These are phyloP conservation scores for Ramalina peruviana DNA, from an alignment of 495 filamentous ascomycete genomes.

Conservation along the genomic window DNA sequence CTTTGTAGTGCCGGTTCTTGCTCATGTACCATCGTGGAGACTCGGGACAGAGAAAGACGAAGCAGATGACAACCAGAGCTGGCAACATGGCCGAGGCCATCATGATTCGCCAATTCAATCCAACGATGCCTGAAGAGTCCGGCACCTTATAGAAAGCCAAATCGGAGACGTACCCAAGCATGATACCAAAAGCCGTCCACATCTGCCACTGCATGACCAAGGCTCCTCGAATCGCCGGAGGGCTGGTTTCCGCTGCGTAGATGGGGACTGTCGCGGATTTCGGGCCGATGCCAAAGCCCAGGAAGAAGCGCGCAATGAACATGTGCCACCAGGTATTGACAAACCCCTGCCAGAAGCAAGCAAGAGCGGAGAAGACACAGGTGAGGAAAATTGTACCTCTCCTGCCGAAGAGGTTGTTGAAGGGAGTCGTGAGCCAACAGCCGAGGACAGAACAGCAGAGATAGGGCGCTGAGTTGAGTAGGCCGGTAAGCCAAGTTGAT, in stretches of 20 bases:
- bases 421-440: conserved; percentile 72
- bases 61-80: conserved; percentile 51
- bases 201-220: conserved; percentile 76
- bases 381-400: conserved; percentile 75
- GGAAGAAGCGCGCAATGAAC: conserved; percentile 55
- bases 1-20: conserved; percentile 48
- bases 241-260: conserved; percentile 65
- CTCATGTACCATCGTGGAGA: conserved; percentile 69
- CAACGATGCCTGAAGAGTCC: conserved; percentile 38
- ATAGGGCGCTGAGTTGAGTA: conserved; percentile 57
- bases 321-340: conserved; percentile 62
- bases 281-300: conserved; percentile 68
- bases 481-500: conserved; percentile 41
- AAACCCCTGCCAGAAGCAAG: conserved; percentile 69
- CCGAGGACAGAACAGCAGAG: conserved; percentile 63
- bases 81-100: conserved; percentile 67
- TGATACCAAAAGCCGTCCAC: conserved; percentile 77
- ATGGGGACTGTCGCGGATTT: conserved; percentile 70
- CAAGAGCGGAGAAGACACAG: conserved; percentile 48
- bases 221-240: conserved; percentile 60
- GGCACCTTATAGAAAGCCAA: conserved; percentile 56
- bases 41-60: conserved; percentile 64
- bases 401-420: conserved; percentile 67
- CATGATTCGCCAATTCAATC: conserved; percentile 74
- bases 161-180: conserved; percentile 64